Base-by-base conservation (phyloP, 805 yeast genomes). In the Wickerhamiella occidentalis region DNA sequence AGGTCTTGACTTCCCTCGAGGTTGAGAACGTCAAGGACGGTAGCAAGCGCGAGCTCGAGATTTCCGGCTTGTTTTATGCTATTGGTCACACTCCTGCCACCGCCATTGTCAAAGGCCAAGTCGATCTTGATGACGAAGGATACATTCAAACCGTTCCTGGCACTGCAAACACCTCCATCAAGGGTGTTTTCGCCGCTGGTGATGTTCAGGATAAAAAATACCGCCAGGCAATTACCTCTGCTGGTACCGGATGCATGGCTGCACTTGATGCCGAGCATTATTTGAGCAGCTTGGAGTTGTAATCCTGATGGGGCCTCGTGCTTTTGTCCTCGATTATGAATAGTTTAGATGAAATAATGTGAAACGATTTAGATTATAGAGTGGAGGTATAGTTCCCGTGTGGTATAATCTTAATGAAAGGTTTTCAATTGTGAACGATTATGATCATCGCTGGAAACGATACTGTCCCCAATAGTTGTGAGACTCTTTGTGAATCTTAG, bases 211-310 rank as follows among this genome's bases (percentile, higher is more conserved):
- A 92, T 70, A 82, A 85, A 68, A 78, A 77, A 66, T 92, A 90
- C 71, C 85, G 98, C 79, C 98, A 92, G 74, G 98, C 98, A 52
- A 86, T 92, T 64, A 92, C 98, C 38, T 87, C 96, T 66, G 98
- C 98, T n/a, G 98, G 98, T 64, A 77, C 95, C 55, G 98, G 98
- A 55, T 92, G 98, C 76, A 90, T 88, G 96, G 98, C 98, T 61
- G 98, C 95, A 53, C 76, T 92, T 54, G 97, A 92, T 62, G 85
- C 90, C 63, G 96, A 88, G 72, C 82, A 78, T 66, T 83, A 75
- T 67, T 65, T 88, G 54, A 70, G 90, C 42, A 94, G 84, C 52
- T 63, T 60, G 45, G 66, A 62, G 52, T 30, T n/a, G n/a, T n/a
- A n/a, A n/a, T n/a, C n/a, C n/a, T n/a, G n/a, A n/a, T n/a, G n/a